phyloP scores from a whole-genome alignment of 768 basidiomycete species.

The Psilocybe azurescens region DNA sequence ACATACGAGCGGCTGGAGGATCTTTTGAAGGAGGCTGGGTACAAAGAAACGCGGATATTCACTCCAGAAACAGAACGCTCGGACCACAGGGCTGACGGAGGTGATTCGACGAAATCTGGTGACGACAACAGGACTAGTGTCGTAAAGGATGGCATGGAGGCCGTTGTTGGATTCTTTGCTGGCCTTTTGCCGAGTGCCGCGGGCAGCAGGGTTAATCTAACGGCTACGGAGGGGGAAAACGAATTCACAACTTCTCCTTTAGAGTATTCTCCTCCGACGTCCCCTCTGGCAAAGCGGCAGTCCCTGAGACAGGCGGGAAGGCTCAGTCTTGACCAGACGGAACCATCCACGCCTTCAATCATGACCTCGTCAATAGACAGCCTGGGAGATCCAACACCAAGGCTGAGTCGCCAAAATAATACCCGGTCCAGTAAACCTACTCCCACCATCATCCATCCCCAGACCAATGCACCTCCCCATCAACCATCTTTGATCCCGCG shows the following conservation, averaged over 20 bases:
- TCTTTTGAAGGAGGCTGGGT: slow-evolving; percentile 85
- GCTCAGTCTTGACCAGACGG: slow-evolving; percentile 25
- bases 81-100: slow-evolving; percentile 32
- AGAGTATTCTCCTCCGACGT: slow-evolving; percentile 36
- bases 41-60: slow-evolving; percentile 90
- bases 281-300: slow-evolving; percentile 33
- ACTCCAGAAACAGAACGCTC: slow-evolving; percentile 79
- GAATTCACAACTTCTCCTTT: slow-evolving; percentile 21
- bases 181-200: slow-evolving; percentile 57
- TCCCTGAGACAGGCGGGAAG: slow-evolving; percentile 18
- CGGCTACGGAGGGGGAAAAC: slow-evolving; percentile 8
- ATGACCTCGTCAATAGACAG: slow-evolving; percentile 42
- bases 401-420: slow-evolving; percentile 14
- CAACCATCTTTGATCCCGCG: slow-evolving; percentile 17
- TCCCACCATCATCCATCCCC: not conserved
- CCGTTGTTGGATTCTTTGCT: slow-evolving; percentile 70
- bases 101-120: slow-evolving; percentile 15
- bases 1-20: slow-evolving; percentile 88
- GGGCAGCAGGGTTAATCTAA: slow-evolving; percentile 21
- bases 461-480: slow-evolving; percentile 9
- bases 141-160: slow-evolving; percentile 56
- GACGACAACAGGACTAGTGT: slow-evolving; percentile 42
- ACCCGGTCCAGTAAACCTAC: slow-evolving; percentile 10
- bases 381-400: slow-evolving; percentile 31
- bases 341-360: slow-evolving; percentile 32